A percentile compares a stretch with the other conserved stretches of the same genome.
These are phyloP conservation scores for Chaetothyriales sp. DNA, from an alignment of 2,329 filamentous ascomycete species.

Conservation along the genomic window DNA sequence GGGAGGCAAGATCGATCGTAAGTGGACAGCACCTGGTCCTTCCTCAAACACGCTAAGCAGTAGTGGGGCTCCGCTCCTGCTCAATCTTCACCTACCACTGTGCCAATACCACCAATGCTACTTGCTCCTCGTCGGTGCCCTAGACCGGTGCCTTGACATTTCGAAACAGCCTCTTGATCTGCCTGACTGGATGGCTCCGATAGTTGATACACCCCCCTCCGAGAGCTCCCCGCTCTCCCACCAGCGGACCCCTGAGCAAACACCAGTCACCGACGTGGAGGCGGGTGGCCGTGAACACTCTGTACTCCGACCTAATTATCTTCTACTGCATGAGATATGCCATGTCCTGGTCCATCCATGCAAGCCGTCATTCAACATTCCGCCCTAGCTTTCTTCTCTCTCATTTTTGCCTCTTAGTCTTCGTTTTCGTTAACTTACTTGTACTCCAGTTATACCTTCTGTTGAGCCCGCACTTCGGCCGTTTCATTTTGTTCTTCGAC, in stretches of 20 bases:
- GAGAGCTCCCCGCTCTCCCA: background rate
- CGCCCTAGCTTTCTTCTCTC: background rate
- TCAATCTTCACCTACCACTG: background rate
- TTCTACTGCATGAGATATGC: background rate
- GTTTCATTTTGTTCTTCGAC: background rate
- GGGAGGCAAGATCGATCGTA: background rate
- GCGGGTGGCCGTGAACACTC: background rate
- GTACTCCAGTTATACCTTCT: background rate
- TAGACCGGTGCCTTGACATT: background rate
- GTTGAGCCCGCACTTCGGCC: background rate
- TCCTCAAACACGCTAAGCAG: background rate
- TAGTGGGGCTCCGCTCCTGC: background rate
- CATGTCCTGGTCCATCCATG: background rate
- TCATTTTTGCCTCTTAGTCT: background rate
- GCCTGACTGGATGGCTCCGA: background rate
- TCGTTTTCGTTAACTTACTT: background rate
- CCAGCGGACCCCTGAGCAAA: background rate
- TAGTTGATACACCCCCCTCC: background rate
- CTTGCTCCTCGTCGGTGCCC: background rate
- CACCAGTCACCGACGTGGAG: background rate
- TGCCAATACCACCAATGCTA: background rate
- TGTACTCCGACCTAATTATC: background rate
- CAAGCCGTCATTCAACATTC: background rate
- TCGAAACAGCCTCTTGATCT: background rate
- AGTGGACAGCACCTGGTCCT: background rate